A percentile compares a stretch with the other conserved stretches of the same genome.
Conservation (phyloP, 140 eudicot genomes). For the Stevia rebaudiana region DNA sequence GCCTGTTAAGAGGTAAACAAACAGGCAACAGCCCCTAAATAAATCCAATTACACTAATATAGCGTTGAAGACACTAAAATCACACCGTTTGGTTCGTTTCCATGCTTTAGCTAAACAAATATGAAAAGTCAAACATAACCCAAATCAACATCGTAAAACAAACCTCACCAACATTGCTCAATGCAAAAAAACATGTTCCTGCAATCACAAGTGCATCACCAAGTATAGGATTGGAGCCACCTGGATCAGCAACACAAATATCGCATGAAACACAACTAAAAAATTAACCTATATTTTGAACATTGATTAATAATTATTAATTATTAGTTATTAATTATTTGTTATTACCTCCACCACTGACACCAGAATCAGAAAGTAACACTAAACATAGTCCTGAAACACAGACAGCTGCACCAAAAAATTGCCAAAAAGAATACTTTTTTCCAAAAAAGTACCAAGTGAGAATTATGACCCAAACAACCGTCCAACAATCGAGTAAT, state of each 20-base stretch:
- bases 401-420: conserved; percentile 63
- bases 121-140: background rate
- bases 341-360: conserved; percentile 64
- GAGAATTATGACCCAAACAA: conserved; percentile 76
- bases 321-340: background rate
- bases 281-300: no score
- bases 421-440: conserved; percentile 60
- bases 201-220: conserved; percentile 73
- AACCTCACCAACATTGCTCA: conserved; percentile 90
- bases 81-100: background rate
- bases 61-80: no score
- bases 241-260: conserved; percentile 32
- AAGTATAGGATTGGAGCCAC: conserved; percentile 71
- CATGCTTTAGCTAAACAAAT: background rate
- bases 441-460: conserved; percentile 75
- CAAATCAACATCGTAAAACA: background rate
- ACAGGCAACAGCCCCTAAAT: no score
- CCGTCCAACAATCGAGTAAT: conserved; percentile 72
- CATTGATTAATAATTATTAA: no score
- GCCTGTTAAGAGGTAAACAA: no score
- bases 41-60: no score
- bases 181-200: conserved; percentile 59
- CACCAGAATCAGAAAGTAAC: conserved; percentile 72
- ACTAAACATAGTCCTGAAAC: conserved; percentile 64
- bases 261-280: background rate